phyloP scores from a whole-genome alignment of 345 rosid species.

The Syzygium grande region DNA sequence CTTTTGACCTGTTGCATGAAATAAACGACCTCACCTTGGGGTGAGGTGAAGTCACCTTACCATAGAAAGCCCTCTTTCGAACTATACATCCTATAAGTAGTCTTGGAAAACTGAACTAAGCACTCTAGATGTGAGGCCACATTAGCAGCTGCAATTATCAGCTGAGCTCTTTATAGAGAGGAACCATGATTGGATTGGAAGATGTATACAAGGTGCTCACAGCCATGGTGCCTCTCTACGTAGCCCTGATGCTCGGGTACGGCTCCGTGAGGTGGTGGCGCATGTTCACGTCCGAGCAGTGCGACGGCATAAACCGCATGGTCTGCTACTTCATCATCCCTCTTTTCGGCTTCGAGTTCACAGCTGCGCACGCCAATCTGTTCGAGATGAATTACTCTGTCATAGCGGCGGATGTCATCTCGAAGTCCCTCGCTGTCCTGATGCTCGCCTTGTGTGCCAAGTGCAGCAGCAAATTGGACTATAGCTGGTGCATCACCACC shows the following conservation, averaged over 20 bases:
- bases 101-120: background rate
- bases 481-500: constrained; percentile 73
- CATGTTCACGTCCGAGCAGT: constrained; percentile 59
- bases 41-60: background rate
- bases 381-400: constrained; percentile 64
- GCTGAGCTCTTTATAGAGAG: background rate
- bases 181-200: constrained; percentile 58
- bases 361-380: constrained; percentile 60
- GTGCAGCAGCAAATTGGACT: constrained; percentile 58
- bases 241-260: constrained; percentile 68
- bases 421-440: constrained; percentile 49
- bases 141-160: background rate
- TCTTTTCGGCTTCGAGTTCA: constrained; percentile 66
- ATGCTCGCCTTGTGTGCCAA: constrained; percentile 58
- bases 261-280: constrained; percentile 93
- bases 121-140: background rate
- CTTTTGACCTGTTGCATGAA: background rate
- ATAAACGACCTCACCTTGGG: background rate
- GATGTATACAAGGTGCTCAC: constrained; percentile 71
- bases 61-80: background rate
- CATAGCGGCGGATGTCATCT: constrained; percentile 54
- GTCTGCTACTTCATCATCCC: constrained; percentile 86
- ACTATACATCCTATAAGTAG: background rate
- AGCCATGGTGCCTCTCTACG: constrained; percentile 79
- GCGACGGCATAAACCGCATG: constrained; percentile 67